A percentile compares a stretch with the other conserved stretches of the same genome.
These are phyloP conservation scores for Umbelopsis sp. DNA, from an alignment of 192 early-diverging fungal genomes.

Conservation along the genomic window DNA sequence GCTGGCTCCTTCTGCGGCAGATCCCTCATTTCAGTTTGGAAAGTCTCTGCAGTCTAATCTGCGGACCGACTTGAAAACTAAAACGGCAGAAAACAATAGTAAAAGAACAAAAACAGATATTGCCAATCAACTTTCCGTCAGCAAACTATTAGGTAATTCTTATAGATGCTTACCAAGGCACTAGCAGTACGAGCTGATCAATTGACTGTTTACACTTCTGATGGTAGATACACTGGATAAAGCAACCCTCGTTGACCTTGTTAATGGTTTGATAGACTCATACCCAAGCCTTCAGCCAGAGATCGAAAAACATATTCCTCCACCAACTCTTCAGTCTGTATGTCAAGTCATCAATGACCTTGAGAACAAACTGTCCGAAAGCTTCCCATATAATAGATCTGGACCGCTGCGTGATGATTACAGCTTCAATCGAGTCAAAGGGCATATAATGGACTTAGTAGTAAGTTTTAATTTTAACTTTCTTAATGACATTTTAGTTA, in stretches of 20 bases:
- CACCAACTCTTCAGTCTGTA: constrained; percentile 82
- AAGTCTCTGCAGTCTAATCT: constrained; percentile 16
- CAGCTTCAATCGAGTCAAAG: constrained; percentile 83
- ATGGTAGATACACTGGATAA: constrained; percentile 60
- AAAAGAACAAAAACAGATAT: constrained; percentile 20
- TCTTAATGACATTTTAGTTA: background rate
- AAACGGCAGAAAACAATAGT: constrained; percentile 22
- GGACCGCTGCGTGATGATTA: constrained; percentile 85
- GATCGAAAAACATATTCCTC: constrained; percentile 78
- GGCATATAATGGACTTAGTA: constrained; percentile 70
- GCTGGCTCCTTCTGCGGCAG: constrained; percentile 5
- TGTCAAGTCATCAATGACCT: constrained; percentile 62
- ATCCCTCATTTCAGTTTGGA: constrained; percentile 16
- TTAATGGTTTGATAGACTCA: constrained; percentile 69
- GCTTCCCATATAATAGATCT: constrained; percentile 86
- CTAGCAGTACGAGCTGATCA: background rate
- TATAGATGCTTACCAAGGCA: background rate
- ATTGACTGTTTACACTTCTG: background rate
- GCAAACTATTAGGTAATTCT: constrained; percentile 3
- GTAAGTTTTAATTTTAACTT: constrained; percentile 30
- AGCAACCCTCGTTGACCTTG: constrained; percentile 69
- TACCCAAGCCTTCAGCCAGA: constrained; percentile 72
- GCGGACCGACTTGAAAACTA: background rate
- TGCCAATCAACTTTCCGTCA: constrained; percentile 6
- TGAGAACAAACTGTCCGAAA: constrained; percentile 70